A percentile compares a stretch with the other conserved stretches of the same genome.
Evolutionary conservation across 345 rosid species (phyloP).

Genomic region (Syzygium grande): DNA sequence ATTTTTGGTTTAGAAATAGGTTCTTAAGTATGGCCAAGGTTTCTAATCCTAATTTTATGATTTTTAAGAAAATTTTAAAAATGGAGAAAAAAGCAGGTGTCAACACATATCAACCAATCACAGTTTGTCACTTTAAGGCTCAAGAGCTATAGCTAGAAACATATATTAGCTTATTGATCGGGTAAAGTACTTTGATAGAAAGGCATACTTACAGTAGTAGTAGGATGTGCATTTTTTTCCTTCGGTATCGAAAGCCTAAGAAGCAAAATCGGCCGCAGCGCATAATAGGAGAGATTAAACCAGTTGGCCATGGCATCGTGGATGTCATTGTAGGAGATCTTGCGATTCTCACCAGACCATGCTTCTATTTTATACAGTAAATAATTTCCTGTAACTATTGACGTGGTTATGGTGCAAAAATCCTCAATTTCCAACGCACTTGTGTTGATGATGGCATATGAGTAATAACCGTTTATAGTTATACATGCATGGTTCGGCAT

Average conservation of each 20-base stretch:
- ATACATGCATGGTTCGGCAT: not conserved
- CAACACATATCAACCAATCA: fast-evolving
- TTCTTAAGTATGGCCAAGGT: no score
- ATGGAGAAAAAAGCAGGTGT: no score
- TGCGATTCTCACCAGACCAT: not conserved
- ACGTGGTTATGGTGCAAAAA: not conserved
- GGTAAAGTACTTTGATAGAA: not conserved
- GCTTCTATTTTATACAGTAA: not conserved
- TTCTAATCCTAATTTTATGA: no score
- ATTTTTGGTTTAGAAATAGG: no score
- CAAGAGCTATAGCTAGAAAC: not conserved
- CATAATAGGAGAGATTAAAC: fast-evolving
- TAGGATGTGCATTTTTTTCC: fast-evolving
- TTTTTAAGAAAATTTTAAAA: no score
- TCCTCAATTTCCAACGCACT: fast-evolving
- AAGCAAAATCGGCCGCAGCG: fast-evolving
- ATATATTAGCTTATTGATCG: not conserved
- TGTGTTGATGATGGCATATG: fast-evolving
- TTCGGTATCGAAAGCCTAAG: not conserved
- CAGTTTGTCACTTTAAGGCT: not conserved
- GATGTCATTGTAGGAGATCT: not conserved
- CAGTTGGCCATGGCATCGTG: not conserved
- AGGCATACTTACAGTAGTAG: not conserved
- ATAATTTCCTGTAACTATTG: fast-evolving
- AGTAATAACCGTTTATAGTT: not conserved